Conservation (phyloP, 192 early-diverging fungal genomes). For the Coemansia sp. region DNA sequence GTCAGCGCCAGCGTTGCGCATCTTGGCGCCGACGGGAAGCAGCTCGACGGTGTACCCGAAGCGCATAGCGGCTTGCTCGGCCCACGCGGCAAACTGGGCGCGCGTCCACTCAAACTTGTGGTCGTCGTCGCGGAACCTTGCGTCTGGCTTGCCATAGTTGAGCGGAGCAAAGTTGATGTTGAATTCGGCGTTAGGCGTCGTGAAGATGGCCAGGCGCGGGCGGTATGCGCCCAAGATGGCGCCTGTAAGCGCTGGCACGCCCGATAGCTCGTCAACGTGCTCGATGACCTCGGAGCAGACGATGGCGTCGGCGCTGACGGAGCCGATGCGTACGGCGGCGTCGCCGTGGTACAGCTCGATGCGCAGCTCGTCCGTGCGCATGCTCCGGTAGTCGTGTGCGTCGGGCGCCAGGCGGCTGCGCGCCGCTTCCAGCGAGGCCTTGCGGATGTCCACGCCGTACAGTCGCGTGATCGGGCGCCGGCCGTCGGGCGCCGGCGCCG, state of each 20-base stretch:
- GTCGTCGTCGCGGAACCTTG: slow-evolving; percentile 76
- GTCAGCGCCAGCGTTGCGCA: slow-evolving; percentile 25
- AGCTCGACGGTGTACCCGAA: slow-evolving; percentile 68
- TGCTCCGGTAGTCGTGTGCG: slow-evolving; percentile 58
- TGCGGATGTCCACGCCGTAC: slow-evolving; percentile 73
- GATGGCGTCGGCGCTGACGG: slow-evolving; percentile 64
- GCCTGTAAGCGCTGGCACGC: slow-evolving; percentile 61
- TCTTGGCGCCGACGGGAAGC: slow-evolving; percentile 43
- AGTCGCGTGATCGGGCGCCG: slow-evolving; percentile 60
- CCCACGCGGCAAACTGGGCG: slow-evolving; percentile 79
- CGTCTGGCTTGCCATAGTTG: too few relatives aligned
- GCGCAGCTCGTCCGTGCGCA: slow-evolving; percentile 63
- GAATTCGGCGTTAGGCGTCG: slow-evolving; percentile 90
- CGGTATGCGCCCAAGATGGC: slow-evolving; percentile 68
- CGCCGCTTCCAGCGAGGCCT: slow-evolving; percentile 50
- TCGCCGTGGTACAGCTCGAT: slow-evolving; percentile 72
- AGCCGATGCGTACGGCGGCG: slow-evolving; percentile 14
- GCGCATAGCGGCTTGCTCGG: slow-evolving; percentile 49
- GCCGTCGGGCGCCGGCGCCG: slow-evolving; percentile 50
- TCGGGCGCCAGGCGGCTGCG: slow-evolving; percentile 61
- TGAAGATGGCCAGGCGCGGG: slow-evolving; percentile 71
- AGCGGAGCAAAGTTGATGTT: slow-evolving; percentile 84
- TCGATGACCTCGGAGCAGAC: slow-evolving; percentile 86
- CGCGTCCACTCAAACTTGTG: slow-evolving; percentile 98
- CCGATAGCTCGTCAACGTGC: slow-evolving; percentile 64